phyloP scores from a whole-genome alignment of 768 basidiomycete species.

The Lentinula raphanica region DNA sequence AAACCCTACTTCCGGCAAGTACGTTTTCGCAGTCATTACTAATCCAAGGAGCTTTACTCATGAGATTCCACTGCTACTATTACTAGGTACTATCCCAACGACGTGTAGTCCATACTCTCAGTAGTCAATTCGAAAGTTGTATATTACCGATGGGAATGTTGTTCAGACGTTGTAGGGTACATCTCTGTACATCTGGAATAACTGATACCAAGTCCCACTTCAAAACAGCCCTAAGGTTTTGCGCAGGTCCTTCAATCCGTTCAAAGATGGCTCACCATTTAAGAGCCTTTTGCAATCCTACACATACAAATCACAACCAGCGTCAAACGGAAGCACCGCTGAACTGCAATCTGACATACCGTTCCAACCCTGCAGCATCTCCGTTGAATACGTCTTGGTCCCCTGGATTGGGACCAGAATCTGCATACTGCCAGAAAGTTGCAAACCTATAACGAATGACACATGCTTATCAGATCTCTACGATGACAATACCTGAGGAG shows the following conservation, averaged over 20 bases:
- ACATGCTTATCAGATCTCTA: background rate
- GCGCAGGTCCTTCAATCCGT: too few relatives aligned
- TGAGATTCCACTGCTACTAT: background rate
- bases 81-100: background rate
- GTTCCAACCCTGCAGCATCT: slow-evolving; percentile 34
- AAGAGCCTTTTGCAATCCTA: background rate
- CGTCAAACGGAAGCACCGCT: too few relatives aligned
- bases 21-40: background rate
- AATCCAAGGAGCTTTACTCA: background rate
- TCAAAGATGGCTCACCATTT: background rate
- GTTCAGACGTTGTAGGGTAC: background rate
- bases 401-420: slow-evolving; percentile 51
- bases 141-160: background rate
- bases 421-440: slow-evolving; percentile 60
- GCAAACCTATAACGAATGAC: slow-evolving; percentile 25
- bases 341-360: too few relatives aligned
- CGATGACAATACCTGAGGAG: background rate
- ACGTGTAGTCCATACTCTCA: background rate
- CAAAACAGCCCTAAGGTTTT: too few relatives aligned
- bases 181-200: too few relatives aligned
- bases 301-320: too few relatives aligned
- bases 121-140: background rate
- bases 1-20: background rate
- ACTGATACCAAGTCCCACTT: too few relatives aligned
- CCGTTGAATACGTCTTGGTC: slow-evolving; percentile 58